Base-by-base conservation (phyloP, 768 basidiomycete genomes). In the Collybia mongolica region DNA sequence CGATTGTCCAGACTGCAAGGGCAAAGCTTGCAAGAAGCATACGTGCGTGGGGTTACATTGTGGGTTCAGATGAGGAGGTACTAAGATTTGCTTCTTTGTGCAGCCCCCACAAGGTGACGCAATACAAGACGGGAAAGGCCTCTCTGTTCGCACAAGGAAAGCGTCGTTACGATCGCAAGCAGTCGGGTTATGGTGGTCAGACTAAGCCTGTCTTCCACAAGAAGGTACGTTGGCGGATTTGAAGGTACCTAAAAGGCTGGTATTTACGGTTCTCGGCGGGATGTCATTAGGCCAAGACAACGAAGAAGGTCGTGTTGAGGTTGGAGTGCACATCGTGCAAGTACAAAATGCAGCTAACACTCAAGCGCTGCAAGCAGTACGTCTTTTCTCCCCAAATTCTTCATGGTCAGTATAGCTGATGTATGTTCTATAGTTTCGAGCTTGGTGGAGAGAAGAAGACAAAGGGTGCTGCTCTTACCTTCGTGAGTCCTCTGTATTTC, bases 151-250 rank as follows among this genome's bases (percentile, higher is more conserved):
- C 92, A 46, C 96, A 99, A 78, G 97, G 97, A 78, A 98, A 99
- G 86, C 90, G 97, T 65, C 93, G 97, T 79, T 98, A 99, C 77
- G 97, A 98, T 80, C 88, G 96, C 66, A 96, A 97, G 84, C 94
- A 91, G 73, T 88, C 88, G 58, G 91, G 96, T 75, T 98, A 98
- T 77, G 96, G 96, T 89, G 96, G 96, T 77, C 96, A 99, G 82
- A 99, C 96, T 53, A 99, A 99, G 80, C 96, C 96, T 54, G 95
- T 99, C 75, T 99, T 99, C 89, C 97, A 99, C 90, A 99, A 99
- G 83, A 98, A 97, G 88, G 93, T 86, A 58, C 63, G 76, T 68
- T 40, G 8, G 42, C 8, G 5, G 12, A 39, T 42, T 14, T 26
- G 3, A 11, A 2, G 6, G 8, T 9, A 14, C 36, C 17, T 17